A percentile compares a stretch with the other conserved stretches of the same genome.
Evolutionary conservation across 148 eudicot genomes (phyloP).

Genomic region (Agrostemma githago): DNA sequence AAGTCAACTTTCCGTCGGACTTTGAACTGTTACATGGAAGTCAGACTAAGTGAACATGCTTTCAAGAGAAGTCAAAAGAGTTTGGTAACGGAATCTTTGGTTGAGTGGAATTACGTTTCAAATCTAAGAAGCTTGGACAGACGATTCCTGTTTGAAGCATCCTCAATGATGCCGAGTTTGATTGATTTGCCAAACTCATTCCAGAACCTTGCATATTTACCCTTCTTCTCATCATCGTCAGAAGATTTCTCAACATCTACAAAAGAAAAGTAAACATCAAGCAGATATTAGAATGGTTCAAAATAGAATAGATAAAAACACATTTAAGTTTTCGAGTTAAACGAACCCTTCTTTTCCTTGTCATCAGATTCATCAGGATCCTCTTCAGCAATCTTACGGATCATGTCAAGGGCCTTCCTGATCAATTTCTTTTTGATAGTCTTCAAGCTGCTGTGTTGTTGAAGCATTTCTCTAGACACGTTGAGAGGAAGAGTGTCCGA

Average conservation of each 20-base stretch:
- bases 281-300: background rate
- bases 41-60: slow-evolving; percentile 12
- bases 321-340: background rate
- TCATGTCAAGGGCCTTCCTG: slow-evolving; percentile 99
- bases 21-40: slow-evolving; percentile 45
- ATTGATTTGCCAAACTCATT: slow-evolving; percentile 98
- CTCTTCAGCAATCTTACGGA: slow-evolving; percentile 93
- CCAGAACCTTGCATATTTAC: slow-evolving; percentile 92
- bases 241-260: slow-evolving; percentile 77
- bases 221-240: slow-evolving; percentile 80
- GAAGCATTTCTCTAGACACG: slow-evolving; percentile 99
- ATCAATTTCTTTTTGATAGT: slow-evolving; percentile 95
- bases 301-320: background rate
- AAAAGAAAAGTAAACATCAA: slow-evolving; percentile 1
- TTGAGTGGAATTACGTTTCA: slow-evolving; percentile 56
- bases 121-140: slow-evolving; percentile 90
- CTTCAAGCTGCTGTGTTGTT: slow-evolving; percentile 96
- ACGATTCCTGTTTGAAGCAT: slow-evolving; percentile 95
- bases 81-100: background rate
- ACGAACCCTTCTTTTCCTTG: slow-evolving; percentile 76
- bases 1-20: slow-evolving; percentile 81
- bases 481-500: slow-evolving; percentile 95
- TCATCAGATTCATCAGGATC: slow-evolving; percentile 85
- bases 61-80: background rate
- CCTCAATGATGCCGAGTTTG: slow-evolving; percentile 96